Percentiles rank a stretch among this genome's conserved stretches.
phyloP scores from a whole-genome alignment of 306 rosid species.

The Trifolium fragiferum region DNA sequence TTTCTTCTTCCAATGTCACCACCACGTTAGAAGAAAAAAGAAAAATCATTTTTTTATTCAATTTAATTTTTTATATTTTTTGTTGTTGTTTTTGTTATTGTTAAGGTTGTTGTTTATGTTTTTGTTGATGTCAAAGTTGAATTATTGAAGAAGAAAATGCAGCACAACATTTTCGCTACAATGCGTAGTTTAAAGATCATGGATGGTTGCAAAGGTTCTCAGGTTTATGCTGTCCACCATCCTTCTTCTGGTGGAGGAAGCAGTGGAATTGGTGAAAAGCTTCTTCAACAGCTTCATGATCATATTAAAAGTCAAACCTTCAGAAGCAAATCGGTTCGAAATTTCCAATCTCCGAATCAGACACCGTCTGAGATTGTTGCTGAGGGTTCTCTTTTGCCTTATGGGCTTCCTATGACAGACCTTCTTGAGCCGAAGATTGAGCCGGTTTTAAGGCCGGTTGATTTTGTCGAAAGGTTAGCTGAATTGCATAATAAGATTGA shows the following conservation, averaged over 20 bases:
- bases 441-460: conserved; percentile 53
- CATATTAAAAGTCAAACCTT: conserved; percentile 53
- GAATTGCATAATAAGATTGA: conserved; percentile 52
- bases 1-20: conserved; percentile 37
- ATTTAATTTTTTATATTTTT: neutral
- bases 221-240: conserved; percentile 64
- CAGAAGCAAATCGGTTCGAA: conserved; percentile 51
- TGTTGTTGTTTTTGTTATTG: neutral
- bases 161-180: conserved; percentile 66
- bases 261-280: conserved; percentile 60
- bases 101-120: neutral
- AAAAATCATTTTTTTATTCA: neutral
- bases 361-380: conserved; percentile 36
- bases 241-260: conserved; percentile 34
- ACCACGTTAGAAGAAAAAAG: neutral
- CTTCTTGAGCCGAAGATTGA: conserved; percentile 71
- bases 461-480: conserved; percentile 57
- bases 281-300: conserved; percentile 63
- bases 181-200: conserved; percentile 85
- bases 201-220: conserved; percentile 85
- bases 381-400: conserved; percentile 62
- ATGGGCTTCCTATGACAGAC: conserved; percentile 68
- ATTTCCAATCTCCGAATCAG: conserved; percentile 41
- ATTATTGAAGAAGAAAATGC: conserved; percentile 55
- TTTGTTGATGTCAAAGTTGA: neutral